Percentiles rank a stretch among this genome's conserved stretches.
These are phyloP conservation scores for Serendipita sp. DNA, from an alignment of 768 basidiomycete species.

Conservation along the genomic window DNA sequence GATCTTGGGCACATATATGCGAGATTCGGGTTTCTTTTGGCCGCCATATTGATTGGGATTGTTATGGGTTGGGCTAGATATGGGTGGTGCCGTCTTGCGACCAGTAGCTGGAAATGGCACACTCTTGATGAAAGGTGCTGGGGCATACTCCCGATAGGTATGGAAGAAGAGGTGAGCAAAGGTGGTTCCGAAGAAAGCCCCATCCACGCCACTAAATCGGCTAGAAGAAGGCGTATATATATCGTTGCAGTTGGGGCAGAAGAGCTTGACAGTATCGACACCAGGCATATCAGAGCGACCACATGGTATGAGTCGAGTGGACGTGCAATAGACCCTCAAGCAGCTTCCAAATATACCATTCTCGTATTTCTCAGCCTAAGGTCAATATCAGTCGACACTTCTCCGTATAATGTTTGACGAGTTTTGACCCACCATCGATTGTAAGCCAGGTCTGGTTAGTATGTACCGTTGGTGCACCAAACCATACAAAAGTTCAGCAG, in stretches of 20 bases:
- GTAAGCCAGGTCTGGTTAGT: slow-evolving; percentile 81
- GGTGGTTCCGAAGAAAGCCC: slow-evolving; percentile 99
- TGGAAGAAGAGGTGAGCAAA: slow-evolving; percentile 97
- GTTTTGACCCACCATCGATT: slow-evolving; percentile 60
- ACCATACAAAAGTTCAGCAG: slow-evolving; percentile 92
- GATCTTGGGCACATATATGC: slow-evolving; percentile 80
- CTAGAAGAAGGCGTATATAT: slow-evolving; percentile 91
- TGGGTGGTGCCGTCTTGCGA: slow-evolving; percentile 27
- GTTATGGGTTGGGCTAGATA: slow-evolving; percentile 40
- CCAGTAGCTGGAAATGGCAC: no score
- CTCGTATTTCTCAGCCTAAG: slow-evolving; percentile 91
- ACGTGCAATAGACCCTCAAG: slow-evolving; percentile 86
- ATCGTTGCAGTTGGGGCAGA: slow-evolving; percentile 95
- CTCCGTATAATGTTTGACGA: no score
- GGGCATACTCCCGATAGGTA: slow-evolving; percentile 87
- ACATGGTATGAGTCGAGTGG: slow-evolving; percentile 81
- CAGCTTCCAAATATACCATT: slow-evolving; percentile 79
- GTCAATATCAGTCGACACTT: no score
- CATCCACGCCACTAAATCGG: slow-evolving; percentile 90
- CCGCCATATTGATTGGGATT: slow-evolving; percentile 85
- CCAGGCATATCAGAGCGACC: slow-evolving; percentile 93
- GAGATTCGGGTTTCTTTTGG: slow-evolving; percentile 73
- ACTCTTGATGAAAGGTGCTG: slow-evolving; percentile 68
- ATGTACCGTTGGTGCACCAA: slow-evolving; percentile 97
- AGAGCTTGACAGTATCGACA: slow-evolving; percentile 92